A percentile compares a stretch with the other conserved stretches of the same genome.
Conservation (phyloP, 805 yeast genomes). For the Isabelozyma heimii region DNA sequence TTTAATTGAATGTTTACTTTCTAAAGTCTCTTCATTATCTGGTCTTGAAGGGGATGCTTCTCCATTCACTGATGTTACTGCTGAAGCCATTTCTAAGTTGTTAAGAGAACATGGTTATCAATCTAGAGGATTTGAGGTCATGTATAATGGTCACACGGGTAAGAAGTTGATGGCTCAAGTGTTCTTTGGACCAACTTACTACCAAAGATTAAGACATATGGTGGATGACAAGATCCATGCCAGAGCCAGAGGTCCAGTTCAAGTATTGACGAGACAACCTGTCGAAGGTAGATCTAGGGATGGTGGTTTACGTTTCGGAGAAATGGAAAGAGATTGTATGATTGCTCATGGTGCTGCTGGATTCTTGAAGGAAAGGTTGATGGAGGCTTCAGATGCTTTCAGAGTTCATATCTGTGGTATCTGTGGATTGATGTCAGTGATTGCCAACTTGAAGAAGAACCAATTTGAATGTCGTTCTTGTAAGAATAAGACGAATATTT, state of each 20-base stretch:
- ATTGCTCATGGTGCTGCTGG: conserved; percentile 99
- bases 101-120: conserved; percentile 96
- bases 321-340: conserved; percentile 99
- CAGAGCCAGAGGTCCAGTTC: conserved; percentile 98
- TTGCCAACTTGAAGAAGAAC: conserved; percentile 95
- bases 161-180: conserved; percentile 96
- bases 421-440: conserved; percentile 97
- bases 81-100: conserved; percentile 90
- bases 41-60: conserved; percentile 99
- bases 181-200: conserved; percentile 99
- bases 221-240: conserved; percentile 99
- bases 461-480: conserved; percentile 99
- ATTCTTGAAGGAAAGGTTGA: conserved; percentile 92
- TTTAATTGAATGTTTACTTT: conserved; percentile 94
- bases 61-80: conserved; percentile 97
- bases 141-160: conserved; percentile 99
- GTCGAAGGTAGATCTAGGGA: conserved; percentile 99
- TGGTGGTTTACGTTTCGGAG: conserved; percentile 99
- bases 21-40: conserved; percentile 90
- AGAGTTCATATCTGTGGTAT: conserved; percentile 97
- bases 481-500: conserved; percentile 96
- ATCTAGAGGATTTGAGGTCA: conserved; percentile 96
- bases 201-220: conserved; percentile 98
- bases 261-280: conserved; percentile 96
- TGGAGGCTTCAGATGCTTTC: conserved; percentile 99